A percentile compares a stretch with the other conserved stretches of the same genome.
Evolutionary conservation across 2,329 filamentous ascomycete species (phyloP).

Genomic region (Metarhizium robertsii): DNA sequence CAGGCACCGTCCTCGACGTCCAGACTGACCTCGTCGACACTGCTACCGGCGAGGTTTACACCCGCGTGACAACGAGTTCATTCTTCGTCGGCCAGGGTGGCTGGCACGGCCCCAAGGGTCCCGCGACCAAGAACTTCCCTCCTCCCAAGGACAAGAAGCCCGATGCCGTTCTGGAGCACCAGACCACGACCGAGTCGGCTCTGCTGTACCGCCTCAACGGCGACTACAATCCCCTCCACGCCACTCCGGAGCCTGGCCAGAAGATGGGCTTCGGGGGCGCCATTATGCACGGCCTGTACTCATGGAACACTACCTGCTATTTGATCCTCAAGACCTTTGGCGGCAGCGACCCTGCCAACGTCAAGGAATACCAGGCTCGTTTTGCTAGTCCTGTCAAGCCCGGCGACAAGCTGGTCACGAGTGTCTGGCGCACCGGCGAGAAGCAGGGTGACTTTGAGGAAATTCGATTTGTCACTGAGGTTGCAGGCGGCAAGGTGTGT

Average conservation of each 20-base stretch:
- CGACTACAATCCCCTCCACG: slow-evolving; percentile 91
- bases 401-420: slow-evolving; percentile 70
- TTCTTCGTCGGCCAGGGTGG: slow-evolving; percentile 73
- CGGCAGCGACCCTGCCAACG: slow-evolving; percentile 66
- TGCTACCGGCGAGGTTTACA: slow-evolving; percentile 60
- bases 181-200: slow-evolving; percentile 63
- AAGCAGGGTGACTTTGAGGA: slow-evolving; percentile 64
- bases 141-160: slow-evolving; percentile 67
- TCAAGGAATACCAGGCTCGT: slow-evolving; percentile 81
- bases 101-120: slow-evolving; percentile 89
- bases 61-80: slow-evolving; percentile 55
- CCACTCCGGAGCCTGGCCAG: slow-evolving; percentile 71
- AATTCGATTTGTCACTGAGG: slow-evolving; percentile 67
- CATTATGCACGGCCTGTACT: slow-evolving; percentile 85
- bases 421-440: slow-evolving; percentile 71
- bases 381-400: slow-evolving; percentile 81
- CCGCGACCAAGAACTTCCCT: slow-evolving; percentile 67
- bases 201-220: slow-evolving; percentile 79
- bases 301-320: slow-evolving; percentile 73
- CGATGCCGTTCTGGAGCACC: slow-evolving; percentile 59
- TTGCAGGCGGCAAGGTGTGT: slow-evolving; percentile 74
- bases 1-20: slow-evolving; percentile 72
- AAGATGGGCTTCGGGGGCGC: slow-evolving; percentile 87
- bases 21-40: slow-evolving; percentile 69
- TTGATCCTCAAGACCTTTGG: slow-evolving; percentile 65